phyloP scores from a whole-genome alignment of 225 moss, liverwort and hornwort species.

The Lunularia cruciata region DNA sequence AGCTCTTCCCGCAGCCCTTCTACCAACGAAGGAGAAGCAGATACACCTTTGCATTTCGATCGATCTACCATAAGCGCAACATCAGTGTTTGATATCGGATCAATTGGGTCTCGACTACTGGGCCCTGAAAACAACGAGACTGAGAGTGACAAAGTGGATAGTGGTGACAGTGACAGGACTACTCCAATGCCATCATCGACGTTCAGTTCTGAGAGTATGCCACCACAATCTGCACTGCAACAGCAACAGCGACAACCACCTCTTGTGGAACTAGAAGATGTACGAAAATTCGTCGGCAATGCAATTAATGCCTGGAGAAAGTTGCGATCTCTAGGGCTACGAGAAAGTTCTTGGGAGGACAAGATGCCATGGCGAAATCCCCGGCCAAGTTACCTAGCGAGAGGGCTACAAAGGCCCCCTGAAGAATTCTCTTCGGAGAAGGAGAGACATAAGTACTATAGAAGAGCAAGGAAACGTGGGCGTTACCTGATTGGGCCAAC shows the following conservation, averaged over 20 bases:
- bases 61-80: constrained; percentile 48
- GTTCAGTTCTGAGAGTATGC: constrained; percentile 16
- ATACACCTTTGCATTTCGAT: constrained; percentile 31
- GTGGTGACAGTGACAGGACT: constrained; percentile 9
- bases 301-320: constrained; percentile 36
- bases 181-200: constrained; percentile 28
- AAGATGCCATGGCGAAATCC: constrained; percentile 97
- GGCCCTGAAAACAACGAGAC: constrained; percentile 19
- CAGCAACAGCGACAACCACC: background rate
- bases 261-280: constrained; percentile 48
- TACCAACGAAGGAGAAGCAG: constrained; percentile 4
- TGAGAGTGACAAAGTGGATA: background rate
- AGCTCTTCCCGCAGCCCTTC: background rate
- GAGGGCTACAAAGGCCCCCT: constrained; percentile 59
- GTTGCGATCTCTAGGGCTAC: constrained; percentile 59
- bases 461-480: constrained; percentile 52
- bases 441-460: constrained; percentile 55
- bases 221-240: background rate
- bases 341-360: constrained; percentile 66
- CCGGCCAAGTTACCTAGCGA: constrained; percentile 49
- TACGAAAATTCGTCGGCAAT: constrained; percentile 49
- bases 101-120: constrained; percentile 55
- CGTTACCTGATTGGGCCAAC: constrained; percentile 58
- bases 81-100: constrained; percentile 56
- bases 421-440: constrained; percentile 58